Evolutionary conservation across 148 eudicot genomes (phyloP).

Genomic region (Chenopodium album): DNA sequence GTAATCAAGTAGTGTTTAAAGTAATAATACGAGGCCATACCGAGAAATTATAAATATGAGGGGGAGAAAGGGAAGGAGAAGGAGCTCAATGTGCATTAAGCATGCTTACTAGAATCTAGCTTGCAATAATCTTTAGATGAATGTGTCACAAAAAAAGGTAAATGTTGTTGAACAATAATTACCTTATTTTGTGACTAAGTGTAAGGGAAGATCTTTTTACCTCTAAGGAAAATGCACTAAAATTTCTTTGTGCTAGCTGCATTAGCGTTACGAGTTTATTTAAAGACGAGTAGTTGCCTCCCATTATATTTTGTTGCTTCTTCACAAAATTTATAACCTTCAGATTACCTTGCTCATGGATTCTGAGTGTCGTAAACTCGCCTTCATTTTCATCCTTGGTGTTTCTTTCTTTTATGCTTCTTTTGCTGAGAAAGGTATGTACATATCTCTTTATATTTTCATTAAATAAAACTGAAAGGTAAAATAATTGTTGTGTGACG

Average conservation of each 20-base stretch:
- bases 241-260: slow-evolving; percentile 12
- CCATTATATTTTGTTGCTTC: slow-evolving; percentile 18
- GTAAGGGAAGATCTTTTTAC: slow-evolving; percentile 26
- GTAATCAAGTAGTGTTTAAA: no score
- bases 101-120: slow-evolving; percentile 32
- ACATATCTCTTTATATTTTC: neutral
- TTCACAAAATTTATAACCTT: slow-evolving; percentile 16
- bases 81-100: slow-evolving; percentile 18
- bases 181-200: slow-evolving; percentile 13
- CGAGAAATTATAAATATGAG: slow-evolving; percentile 26
- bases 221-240: slow-evolving; percentile 11
- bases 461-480: slow-evolving; percentile 3
- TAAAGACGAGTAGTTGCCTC: slow-evolving; percentile 31
- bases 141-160: slow-evolving; percentile 9
- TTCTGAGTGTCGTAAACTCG: slow-evolving; percentile 19
- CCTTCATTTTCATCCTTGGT: slow-evolving; percentile 24
- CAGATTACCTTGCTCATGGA: slow-evolving; percentile 29
- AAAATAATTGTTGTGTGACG: slow-evolving; percentile 25
- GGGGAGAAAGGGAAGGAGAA: neutral
- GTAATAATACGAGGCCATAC: neutral
- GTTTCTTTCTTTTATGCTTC: slow-evolving; percentile 29
- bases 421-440: slow-evolving; percentile 43
- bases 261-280: slow-evolving; percentile 20
- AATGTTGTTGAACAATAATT: slow-evolving; percentile 29
- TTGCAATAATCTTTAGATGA: slow-evolving; percentile 32